Evolutionary conservation across 176 grass and related monocot genomes (phyloP), one percentile per base, ranked within the genome.

Genomic region (Metroxylon sagu): DNA sequence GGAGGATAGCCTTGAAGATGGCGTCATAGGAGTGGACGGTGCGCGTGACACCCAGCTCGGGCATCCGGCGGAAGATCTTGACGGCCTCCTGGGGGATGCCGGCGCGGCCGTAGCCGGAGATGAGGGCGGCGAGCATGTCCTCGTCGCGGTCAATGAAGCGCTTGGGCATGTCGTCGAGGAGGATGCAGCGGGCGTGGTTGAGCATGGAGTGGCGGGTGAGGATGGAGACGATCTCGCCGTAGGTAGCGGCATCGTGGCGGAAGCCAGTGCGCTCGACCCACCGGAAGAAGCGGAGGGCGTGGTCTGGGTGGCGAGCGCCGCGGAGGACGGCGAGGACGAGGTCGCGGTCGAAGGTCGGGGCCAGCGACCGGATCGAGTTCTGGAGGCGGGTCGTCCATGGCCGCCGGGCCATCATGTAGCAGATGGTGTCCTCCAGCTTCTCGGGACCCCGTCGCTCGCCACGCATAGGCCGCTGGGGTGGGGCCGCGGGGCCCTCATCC

Each of bases 161-260:
- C 4, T 77, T 71, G 1, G 93, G 93, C 93, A 97, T 97, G 71
- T 80, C 83, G 0, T 97, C 93, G 28, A 97, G 83, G 62, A 97
- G 23, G 68, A 97, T 57, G 78, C 92, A 97, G 43, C 92, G 92
- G 2, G 92, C 92, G 55, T 97, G 92, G 84, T 97, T 97, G 78
- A 97, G 75, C 93, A 97, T 91, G 61, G 81, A 73, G 49, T 50
- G 25, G 60, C 72, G 64, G 39, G 93, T 61, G 5, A 97, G 84
- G 18, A 88, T 25, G 1, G 77, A 60, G 19, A 97, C 16, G 12
- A 97, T 80, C 50, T 85, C 87, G 2, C 63, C 54, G 53, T 83
- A 97, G 69, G 87, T 91, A 28, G 48, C 63, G 5, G 59, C 49
- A 15, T 78, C 84, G 3, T 89, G 92, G 25, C 59, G 76, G 78